Evolutionary conservation across 2,329 filamentous ascomycete genomes (phyloP).

Genomic region (Colletotrichum agaves): DNA sequence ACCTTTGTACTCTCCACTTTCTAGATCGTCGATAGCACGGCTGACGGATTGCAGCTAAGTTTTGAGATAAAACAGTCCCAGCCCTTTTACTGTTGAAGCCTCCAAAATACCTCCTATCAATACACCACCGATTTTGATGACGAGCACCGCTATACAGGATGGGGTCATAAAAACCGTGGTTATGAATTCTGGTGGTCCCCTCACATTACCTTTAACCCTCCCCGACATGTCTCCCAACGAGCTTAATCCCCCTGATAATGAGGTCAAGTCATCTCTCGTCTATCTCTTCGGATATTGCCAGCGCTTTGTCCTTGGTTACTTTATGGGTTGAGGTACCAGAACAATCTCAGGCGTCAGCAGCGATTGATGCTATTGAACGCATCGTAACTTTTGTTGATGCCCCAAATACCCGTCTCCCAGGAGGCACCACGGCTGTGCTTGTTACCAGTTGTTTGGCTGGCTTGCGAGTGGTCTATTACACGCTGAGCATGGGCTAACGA

Average conservation of each 20-base stretch:
- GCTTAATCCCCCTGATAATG: not conserved
- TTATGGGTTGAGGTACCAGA: not conserved
- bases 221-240: not conserved
- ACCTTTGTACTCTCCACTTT: not conserved
- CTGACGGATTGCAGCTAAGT: fast-evolving
- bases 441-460: too few relatives aligned
- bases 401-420: not conserved
- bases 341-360: not conserved
- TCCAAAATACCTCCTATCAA: not conserved
- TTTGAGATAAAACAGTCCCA: not conserved
- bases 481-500: too few relatives aligned
- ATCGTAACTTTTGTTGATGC: not conserved
- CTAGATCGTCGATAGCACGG: not conserved
- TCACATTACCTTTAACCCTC: not conserved
- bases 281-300: not conserved
- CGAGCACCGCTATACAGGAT: not conserved
- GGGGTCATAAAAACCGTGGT: not conserved
- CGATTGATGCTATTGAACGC: not conserved
- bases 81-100: not conserved
- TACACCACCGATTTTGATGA: not conserved
- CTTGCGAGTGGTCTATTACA: too few relatives aligned
- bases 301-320: not conserved
- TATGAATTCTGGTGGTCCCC: not conserved
- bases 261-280: not conserved
- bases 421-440: not conserved